Percentiles rank a stretch among this genome's conserved stretches.
Conservation (phyloP, 306 rosid species). For the Glycyrrhiza uralensis region DNA sequence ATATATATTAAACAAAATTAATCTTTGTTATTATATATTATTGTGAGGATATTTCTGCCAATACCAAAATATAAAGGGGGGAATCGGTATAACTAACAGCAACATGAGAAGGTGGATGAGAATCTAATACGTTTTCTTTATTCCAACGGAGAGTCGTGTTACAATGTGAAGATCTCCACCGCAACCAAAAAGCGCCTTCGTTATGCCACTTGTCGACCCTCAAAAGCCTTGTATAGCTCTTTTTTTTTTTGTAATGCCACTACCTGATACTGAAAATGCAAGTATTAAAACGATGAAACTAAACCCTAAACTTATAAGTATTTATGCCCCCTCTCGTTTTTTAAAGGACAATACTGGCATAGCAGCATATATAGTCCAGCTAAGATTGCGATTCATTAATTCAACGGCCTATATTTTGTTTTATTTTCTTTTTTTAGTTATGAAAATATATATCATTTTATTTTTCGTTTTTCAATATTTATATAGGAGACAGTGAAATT, state of each 20-base stretch:
- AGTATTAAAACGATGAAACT: neutral
- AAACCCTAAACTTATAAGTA: neutral
- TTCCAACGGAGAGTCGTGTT: neutral
- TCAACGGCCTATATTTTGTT: neutral
- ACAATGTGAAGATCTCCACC: neutral
- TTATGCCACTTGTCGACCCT: constrained; percentile 22
- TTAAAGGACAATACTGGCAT: constrained; percentile 11
- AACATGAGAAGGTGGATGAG: constrained; percentile 22
- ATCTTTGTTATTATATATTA: no score
- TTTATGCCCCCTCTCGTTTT: neutral
- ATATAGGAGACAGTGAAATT: no score
- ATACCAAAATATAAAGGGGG: neutral
- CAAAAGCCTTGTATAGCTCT: constrained; percentile 8
- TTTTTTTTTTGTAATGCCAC: neutral
- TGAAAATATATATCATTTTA: no score
- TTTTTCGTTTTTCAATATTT: no score
- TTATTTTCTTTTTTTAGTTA: no score
- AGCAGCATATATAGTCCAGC: neutral
- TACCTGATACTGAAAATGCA: neutral
- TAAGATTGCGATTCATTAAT: neutral
- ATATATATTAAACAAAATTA: no score
- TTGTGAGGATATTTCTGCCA: no score
- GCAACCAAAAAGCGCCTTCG: no score
- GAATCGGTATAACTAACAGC: neutral
- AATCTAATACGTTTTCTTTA: constrained; percentile 33